These are phyloP conservation scores for Musa itinerans DNA, from an alignment of 176 grass and related monocot genomes.

Conservation along the genomic window DNA sequence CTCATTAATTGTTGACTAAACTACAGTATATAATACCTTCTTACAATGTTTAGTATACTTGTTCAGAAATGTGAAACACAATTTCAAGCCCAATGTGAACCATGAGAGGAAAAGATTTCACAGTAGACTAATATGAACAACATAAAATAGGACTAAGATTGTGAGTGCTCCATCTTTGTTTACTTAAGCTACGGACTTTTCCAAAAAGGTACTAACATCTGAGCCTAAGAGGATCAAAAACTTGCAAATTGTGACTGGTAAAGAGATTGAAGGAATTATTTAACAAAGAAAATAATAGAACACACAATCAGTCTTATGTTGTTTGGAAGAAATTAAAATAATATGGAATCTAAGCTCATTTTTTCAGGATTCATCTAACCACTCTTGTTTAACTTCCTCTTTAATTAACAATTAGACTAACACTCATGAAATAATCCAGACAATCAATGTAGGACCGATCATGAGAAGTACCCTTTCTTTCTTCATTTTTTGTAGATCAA, in stretches of 20 bases:
- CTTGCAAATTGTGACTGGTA: neutral
- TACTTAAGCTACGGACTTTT: neutral
- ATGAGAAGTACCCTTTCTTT: constrained; percentile 67
- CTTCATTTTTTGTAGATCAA: constrained; percentile 78
- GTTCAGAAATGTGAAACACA: neutral
- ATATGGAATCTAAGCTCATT: too few species aligned
- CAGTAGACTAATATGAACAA: neutral
- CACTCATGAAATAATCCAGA: neutral
- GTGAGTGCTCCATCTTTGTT: neutral
- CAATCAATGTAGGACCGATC: neutral
- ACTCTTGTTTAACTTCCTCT: neutral
- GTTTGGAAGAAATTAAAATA: too few species aligned
- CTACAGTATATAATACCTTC: neutral
- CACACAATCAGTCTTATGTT: too few species aligned
- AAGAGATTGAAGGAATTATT: neutral
- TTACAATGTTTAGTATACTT: neutral
- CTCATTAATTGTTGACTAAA: neutral
- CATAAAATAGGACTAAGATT: neutral
- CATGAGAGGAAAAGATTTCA: neutral
- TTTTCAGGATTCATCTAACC: neutral
- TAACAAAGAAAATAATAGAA: neutral
- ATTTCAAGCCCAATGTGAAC: neutral
- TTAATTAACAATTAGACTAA: constrained; percentile 9
- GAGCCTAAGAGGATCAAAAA: too few species aligned
- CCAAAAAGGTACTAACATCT: neutral